Evolutionary conservation across 495 filamentous ascomycete species (phyloP).

Genomic region (Barbatosphaeria neglecta): DNA sequence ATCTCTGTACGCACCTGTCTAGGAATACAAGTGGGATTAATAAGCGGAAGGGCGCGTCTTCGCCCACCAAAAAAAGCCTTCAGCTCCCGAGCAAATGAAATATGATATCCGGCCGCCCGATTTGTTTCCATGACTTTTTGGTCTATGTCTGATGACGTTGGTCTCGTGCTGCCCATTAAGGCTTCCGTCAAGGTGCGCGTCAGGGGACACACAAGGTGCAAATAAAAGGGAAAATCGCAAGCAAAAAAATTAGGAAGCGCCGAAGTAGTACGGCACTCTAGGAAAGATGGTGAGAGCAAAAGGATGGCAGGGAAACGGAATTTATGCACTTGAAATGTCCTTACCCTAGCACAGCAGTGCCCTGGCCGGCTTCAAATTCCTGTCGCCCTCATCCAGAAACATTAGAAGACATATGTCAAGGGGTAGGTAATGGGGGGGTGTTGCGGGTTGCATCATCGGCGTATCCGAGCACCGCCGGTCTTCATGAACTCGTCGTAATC

Average conservation of each 20-base stretch:
- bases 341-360: not conserved
- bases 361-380: not conserved
- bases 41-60: no score
- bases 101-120: not conserved
- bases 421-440: not conserved
- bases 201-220: not conserved
- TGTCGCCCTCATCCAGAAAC: not conserved
- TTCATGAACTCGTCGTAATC: conserved; percentile 24
- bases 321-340: not conserved
- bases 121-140: not conserved
- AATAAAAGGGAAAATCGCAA: no score
- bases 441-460: not conserved
- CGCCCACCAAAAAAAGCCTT: no score
- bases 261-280: no score
- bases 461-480: no score
- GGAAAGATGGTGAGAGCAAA: no score
- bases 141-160: not conserved
- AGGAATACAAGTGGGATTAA: not conserved
- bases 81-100: not conserved
- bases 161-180: not conserved
- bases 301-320: not conserved
- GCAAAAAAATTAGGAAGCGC: not conserved
- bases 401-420: no score
- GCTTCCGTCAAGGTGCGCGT: no score
- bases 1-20: not conserved